Evolutionary conservation across 495 filamentous ascomycete species (phyloP).

Genomic region (Aspergillus mulundensis): DNA sequence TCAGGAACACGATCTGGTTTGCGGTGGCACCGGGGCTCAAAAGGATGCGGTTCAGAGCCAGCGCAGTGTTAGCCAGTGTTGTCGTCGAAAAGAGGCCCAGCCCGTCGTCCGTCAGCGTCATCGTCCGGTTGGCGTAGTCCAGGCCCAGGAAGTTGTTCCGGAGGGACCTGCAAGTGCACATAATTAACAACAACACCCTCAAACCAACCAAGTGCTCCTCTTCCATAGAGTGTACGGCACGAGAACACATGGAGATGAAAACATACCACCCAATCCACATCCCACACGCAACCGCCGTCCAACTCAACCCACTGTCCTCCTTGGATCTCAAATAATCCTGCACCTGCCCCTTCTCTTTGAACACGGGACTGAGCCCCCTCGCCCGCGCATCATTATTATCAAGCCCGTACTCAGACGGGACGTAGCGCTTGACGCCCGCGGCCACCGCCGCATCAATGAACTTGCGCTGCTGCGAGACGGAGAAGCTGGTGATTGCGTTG

Average conservation of each 20-base stretch:
- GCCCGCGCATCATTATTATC: slow-evolving; percentile 8
- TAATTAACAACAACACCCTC: no score
- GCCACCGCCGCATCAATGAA: slow-evolving; percentile 9
- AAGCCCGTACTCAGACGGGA: slow-evolving; percentile 11
- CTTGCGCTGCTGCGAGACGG: slow-evolving; percentile 5
- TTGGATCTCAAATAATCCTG: slow-evolving; percentile 9
- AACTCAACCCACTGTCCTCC: slow-evolving; percentile 6
- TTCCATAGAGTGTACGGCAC: no score
- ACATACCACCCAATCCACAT: slow-evolving; percentile 16
- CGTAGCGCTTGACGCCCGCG: slow-evolving; percentile 10
- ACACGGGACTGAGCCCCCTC: not conserved
- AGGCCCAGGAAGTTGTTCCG: slow-evolving; percentile 15
- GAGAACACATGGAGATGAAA: not conserved
- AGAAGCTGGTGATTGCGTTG: slow-evolving; percentile 10
- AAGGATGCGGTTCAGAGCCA: slow-evolving; percentile 9
- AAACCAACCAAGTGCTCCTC: no score
- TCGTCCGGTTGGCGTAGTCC: slow-evolving; percentile 5
- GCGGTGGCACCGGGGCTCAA: slow-evolving; percentile 3
- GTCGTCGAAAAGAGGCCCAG: slow-evolving; percentile 6
- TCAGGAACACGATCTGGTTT: slow-evolving; percentile 14
- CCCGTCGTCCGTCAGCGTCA: slow-evolving; percentile 7
- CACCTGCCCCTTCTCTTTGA: slow-evolving; percentile 8
- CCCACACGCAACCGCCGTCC: slow-evolving; percentile 13
- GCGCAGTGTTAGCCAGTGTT: slow-evolving; percentile 5
- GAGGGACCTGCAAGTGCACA: not conserved